Evolutionary conservation across 2,329 filamentous ascomycete species (phyloP).

Genomic region (Botrytis elliptica): DNA sequence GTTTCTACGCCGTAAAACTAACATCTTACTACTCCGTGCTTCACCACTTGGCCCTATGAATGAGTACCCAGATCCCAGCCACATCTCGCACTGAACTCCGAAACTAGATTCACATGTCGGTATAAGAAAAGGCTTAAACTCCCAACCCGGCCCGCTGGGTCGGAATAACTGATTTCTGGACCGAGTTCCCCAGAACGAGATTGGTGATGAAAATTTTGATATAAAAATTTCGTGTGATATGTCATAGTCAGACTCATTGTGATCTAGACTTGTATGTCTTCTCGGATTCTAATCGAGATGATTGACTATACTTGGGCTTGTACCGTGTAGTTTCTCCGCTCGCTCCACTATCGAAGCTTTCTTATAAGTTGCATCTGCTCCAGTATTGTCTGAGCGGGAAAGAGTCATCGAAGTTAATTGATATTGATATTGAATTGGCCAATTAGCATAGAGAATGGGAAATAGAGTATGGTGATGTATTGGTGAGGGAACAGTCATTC

Average conservation of each 20-base stretch:
- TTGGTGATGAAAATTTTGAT: not conserved
- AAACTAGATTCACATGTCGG: not conserved
- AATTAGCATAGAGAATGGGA: not conserved
- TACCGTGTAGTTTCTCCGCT: not conserved
- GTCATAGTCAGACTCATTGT: not conserved
- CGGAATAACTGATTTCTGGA: not conserved
- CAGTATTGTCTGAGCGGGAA: not conserved
- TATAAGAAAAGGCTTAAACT: not conserved
- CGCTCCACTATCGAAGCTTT: not conserved
- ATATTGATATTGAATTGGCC: not conserved
- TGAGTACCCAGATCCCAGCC: not conserved
- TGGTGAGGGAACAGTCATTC: not conserved
- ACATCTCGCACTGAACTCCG: not conserved
- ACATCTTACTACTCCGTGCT: conserved; percentile 4
- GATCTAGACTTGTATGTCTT: not conserved
- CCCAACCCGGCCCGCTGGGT: not conserved
- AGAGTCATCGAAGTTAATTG: not conserved
- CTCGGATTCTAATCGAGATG: not conserved
- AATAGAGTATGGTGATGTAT: not conserved
- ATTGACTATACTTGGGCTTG: not conserved
- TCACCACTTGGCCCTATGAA: not conserved
- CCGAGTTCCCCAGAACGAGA: not conserved
- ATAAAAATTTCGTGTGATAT: not conserved
- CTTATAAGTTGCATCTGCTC: not conserved
- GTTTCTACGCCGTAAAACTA: not conserved